Percentiles rank a stretch among this genome's conserved stretches.
Evolutionary conservation across 2,329 filamentous ascomycete species (phyloP).

Genomic region (Coleophoma crateriformis): DNA sequence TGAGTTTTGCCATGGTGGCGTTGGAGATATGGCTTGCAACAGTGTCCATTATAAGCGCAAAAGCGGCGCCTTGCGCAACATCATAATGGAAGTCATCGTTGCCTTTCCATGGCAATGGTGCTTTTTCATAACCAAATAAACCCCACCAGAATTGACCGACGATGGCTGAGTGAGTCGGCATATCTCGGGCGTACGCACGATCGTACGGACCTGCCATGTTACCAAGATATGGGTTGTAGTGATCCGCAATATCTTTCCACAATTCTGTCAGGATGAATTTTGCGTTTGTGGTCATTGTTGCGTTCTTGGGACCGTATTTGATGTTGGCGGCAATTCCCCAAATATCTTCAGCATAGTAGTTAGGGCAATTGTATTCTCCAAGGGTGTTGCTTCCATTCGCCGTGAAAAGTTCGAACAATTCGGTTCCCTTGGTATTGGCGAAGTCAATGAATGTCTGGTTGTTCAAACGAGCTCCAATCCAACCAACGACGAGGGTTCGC

Average conservation of each 20-base stretch:
- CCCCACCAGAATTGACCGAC: constrained; percentile 37
- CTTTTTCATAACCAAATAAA: constrained; percentile 32
- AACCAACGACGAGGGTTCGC: constrained; percentile 53
- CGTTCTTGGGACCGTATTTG: constrained; percentile 49
- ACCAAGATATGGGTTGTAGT: constrained; percentile 53
- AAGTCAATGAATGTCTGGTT: constrained; percentile 54
- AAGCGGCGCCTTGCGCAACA: constrained; percentile 32
- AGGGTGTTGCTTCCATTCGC: constrained; percentile 42
- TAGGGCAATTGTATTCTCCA: constrained; percentile 48
- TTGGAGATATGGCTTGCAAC: constrained; percentile 24
- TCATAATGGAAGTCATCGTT: constrained; percentile 36
- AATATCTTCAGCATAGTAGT: constrained; percentile 53
- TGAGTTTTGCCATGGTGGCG: constrained; percentile 25
- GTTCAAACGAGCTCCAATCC: constrained; percentile 45
- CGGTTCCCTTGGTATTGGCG: constrained; percentile 48
- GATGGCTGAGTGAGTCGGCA: constrained; percentile 41
- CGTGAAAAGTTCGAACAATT: constrained; percentile 51
- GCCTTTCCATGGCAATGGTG: constrained; percentile 30
- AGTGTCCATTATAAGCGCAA: constrained; percentile 32
- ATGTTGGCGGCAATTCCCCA: constrained; percentile 40
- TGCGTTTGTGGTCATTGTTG: constrained; percentile 46
- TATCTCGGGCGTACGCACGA: constrained; percentile 55
- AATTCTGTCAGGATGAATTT: constrained; percentile 43
- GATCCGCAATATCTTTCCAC: constrained; percentile 43
- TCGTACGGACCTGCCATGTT: constrained; percentile 62